Conservation (phyloP, 2,329 filamentous ascomycete genomes). For the Corynespora cassiicola region DNA sequence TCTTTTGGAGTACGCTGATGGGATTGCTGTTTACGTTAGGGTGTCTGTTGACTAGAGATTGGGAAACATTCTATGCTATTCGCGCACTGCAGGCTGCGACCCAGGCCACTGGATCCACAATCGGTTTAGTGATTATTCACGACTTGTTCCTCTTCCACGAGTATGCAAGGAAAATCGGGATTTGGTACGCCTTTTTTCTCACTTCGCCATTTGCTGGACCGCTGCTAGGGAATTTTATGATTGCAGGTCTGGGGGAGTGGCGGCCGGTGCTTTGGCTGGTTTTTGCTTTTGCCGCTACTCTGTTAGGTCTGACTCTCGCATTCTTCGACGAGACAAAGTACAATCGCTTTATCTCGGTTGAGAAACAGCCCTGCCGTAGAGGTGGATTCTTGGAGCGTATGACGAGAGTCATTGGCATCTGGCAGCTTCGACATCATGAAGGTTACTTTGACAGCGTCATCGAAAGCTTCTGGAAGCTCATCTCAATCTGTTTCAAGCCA, state of each 20-base stretch:
- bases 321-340: conserved; percentile 7
- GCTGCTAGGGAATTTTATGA: conserved; percentile 19
- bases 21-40: conserved; percentile 22
- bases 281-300: not conserved
- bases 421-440: conserved; percentile 6
- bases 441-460: conserved; percentile 4
- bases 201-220: conserved; percentile 29
- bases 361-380: not conserved
- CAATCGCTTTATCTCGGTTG: not conserved
- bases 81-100: conserved; percentile 31
- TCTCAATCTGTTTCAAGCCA: not conserved
- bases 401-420: conserved; percentile 5
- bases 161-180: conserved; percentile 31
- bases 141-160: conserved; percentile 43
- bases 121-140: conserved; percentile 28
- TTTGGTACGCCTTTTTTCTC: conserved; percentile 25
- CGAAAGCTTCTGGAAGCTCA: not conserved
- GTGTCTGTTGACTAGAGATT: conserved; percentile 19
- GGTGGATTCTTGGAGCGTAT: not conserved
- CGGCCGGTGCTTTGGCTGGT: conserved; percentile 13
- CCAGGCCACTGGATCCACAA: conserved; percentile 28
- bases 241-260: conserved; percentile 15
- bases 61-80: conserved; percentile 28
- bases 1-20: conserved; percentile 36
- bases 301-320: not conserved